Conservation (phyloP, 2,329 filamentous ascomycete genomes). For the Penicillium frequentans region DNA sequence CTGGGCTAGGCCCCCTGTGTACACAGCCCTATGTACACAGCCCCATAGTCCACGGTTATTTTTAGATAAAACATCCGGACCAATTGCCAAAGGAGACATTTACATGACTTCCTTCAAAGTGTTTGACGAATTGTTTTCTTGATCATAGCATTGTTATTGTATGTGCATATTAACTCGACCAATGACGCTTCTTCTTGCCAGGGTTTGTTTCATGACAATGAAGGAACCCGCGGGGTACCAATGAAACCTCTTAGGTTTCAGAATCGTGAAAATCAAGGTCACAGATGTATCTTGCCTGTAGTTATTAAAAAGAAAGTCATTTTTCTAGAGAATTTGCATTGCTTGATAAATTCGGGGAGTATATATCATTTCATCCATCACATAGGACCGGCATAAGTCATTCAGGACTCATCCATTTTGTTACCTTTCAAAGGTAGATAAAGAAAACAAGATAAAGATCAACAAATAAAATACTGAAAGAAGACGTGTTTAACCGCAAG, state of each 20-base stretch:
- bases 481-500: background rate
- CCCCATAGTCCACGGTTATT: background rate
- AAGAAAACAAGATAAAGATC: slow-evolving; percentile 9
- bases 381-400: slow-evolving; percentile 20
- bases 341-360: slow-evolving; percentile 8
- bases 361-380: slow-evolving; percentile 25
- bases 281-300: background rate
- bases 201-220: background rate
- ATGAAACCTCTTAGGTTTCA: background rate
- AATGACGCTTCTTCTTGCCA: background rate
- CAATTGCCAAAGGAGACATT: background rate
- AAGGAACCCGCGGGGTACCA: background rate
- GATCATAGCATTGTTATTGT: background rate
- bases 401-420: slow-evolving; percentile 10
- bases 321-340: slow-evolving; percentile 8
- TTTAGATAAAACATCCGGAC: background rate
- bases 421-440: slow-evolving; percentile 6
- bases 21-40: background rate
- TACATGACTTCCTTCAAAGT: background rate
- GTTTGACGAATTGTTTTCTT: background rate
- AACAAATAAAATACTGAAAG: slow-evolving; percentile 9
- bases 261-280: background rate
- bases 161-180: background rate
- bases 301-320: background rate
- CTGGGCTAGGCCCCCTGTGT: background rate